phyloP scores from a whole-genome alignment of 2,329 filamentous ascomycete species.

The Fusarium gaditjirri region DNA sequence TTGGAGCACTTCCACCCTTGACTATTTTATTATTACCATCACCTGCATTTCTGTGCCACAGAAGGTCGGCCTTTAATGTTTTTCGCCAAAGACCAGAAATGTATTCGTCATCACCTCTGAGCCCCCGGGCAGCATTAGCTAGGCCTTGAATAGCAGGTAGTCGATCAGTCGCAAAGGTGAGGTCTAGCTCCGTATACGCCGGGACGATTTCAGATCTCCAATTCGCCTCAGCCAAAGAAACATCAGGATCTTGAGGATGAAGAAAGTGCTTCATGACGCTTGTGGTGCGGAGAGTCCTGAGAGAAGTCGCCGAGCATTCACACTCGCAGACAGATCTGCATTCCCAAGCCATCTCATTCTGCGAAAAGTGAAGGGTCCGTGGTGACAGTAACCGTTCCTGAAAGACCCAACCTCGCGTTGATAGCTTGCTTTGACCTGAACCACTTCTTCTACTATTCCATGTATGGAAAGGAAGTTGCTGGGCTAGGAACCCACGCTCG shows the following conservation, averaged over 20 bases:
- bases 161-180: slow-evolving; percentile 2
- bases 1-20: background rate
- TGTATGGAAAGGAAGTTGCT: background rate
- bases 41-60: background rate
- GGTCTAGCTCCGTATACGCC: background rate
- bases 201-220: slow-evolving; percentile 3
- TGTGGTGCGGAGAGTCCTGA: background rate
- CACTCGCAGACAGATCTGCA: background rate
- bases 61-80: background rate
- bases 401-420: background rate
- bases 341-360: background rate
- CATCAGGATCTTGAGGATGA: background rate
- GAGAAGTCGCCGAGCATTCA: background rate
- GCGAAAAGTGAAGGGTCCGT: background rate
- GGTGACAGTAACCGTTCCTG: background rate
- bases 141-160: slow-evolving; percentile 1
- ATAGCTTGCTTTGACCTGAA: background rate
- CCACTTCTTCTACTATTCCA: background rate
- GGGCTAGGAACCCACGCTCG: background rate
- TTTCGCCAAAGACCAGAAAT: background rate
- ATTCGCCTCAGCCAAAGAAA: background rate
- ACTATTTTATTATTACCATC: background rate
- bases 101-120: background rate
- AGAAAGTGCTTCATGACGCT: slow-evolving; percentile 2
- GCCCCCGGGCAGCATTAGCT: background rate